Evolutionary conservation across 1,139 yeast genomes (phyloP), one percentile per base, ranked within the genome.

Genomic region (Suhomyces wounanorum): DNA sequence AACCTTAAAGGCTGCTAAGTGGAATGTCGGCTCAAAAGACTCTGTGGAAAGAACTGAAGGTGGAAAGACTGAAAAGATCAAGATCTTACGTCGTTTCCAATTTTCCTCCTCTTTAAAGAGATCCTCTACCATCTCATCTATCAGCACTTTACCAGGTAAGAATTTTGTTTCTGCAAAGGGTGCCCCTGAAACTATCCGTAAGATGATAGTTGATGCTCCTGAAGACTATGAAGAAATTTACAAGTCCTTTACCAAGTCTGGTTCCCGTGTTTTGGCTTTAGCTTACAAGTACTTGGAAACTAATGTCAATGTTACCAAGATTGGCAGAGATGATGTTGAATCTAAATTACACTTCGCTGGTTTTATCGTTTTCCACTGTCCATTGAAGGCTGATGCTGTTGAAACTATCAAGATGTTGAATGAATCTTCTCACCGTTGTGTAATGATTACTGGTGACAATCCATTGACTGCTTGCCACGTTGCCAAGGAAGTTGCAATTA

Each of bases 401-500:
- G 94, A 85, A 60, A 87, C 97, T 44, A 87, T 94, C 60, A 78
- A 84, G 64, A 92, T 91, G 97, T 81, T 94, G 69, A 94, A 90
- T 68, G 96, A 91, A 66, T 91, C 97, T 1, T 85, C 95, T 50
- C 99, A 94, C 68, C 90, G 99, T 67, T 85, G 87, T 68, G 84
- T 95, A 46, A 94, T 94, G 99, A 95, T 95, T 63, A 94, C 99
- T 52, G 99, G 99, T 77, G 99, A 94, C 71, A 95, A 94, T 69
- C 98, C 99, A 36, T 82, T 94, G 66, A 94, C 99, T 57, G 99
- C 99, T 37, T 95, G 96, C 57, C 98, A 94, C 67, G 99, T 94
- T 61, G 99, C 99, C 37, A 84, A 85, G 61, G 96, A 90, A 70
- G 99, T 95, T 55, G 87, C 79, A 31, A 94, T 94, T 65, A 88